These are phyloP conservation scores for Teunomyces panamensis DNA, from an alignment of 805 yeast species.

Conservation along the genomic window DNA sequence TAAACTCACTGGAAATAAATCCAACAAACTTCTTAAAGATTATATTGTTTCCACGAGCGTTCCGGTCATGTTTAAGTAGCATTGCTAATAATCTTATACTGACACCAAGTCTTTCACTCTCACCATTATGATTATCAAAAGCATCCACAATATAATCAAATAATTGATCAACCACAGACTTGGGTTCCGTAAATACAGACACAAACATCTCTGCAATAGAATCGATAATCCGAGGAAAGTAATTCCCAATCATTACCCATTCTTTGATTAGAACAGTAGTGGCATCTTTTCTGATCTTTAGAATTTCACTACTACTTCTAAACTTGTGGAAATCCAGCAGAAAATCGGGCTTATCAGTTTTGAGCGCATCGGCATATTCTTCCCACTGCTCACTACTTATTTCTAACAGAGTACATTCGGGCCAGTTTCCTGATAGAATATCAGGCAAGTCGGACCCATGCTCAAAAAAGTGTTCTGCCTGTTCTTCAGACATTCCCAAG, in stretches of 20 bases:
- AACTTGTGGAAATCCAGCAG: conserved; percentile 11
- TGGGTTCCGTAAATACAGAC: conserved; percentile 4
- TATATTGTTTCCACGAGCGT: conserved; percentile 5
- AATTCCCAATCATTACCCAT: conserved; percentile 18
- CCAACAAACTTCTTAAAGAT: conserved; percentile 31
- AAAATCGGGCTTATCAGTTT: conserved; percentile 7
- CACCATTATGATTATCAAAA: conserved; percentile 8
- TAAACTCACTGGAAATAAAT: conserved; percentile 34
- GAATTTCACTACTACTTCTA: conserved; percentile 9
- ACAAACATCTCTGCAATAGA: conserved; percentile 20
- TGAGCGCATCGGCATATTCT: conserved; percentile 7
- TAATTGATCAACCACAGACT: conserved; percentile 7
- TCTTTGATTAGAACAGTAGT: conserved; percentile 6
- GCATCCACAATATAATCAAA: conserved; percentile 12
- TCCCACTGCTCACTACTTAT: conserved; percentile 14
- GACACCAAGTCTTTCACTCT: conserved; percentile 9
- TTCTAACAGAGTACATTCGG: conserved; percentile 18
- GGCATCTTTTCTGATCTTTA: conserved; percentile 3
- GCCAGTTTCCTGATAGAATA: conserved; percentile 9
- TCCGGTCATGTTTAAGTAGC: conserved; percentile 12
- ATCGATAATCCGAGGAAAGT: conserved; percentile 17
- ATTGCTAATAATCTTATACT: conserved; percentile 12
- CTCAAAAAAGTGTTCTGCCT: conserved; percentile 28
- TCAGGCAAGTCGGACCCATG: conserved; percentile 17
- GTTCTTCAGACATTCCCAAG: conserved; percentile 20